Conservation (phyloP, 345 rosid genomes). For the Nasturtium officinale region DNA sequence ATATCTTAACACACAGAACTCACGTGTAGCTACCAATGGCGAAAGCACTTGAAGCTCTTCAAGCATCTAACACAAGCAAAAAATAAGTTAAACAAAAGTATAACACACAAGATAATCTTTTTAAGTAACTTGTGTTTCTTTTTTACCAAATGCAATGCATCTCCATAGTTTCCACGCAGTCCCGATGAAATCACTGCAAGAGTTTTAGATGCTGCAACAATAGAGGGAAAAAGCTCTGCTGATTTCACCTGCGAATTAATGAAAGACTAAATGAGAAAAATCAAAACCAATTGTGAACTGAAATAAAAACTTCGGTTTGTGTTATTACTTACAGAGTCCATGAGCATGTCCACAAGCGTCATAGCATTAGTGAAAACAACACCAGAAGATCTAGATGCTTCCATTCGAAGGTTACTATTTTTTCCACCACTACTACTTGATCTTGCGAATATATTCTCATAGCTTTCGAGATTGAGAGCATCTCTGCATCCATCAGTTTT, state of each 20-base stretch:
- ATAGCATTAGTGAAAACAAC: conserved; percentile 75
- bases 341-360: conserved; percentile 83
- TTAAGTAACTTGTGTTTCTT: background rate
- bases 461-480: conserved; percentile 63
- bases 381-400: conserved; percentile 82
- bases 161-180: conserved; percentile 52
- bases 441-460: conserved; percentile 65
- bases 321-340: conserved; percentile 72
- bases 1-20: conserved; percentile 69
- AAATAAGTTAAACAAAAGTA: background rate
- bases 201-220: conserved; percentile 67
- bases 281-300: background rate
- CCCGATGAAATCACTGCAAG: conserved; percentile 74
- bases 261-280: conserved; percentile 6
- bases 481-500: conserved; percentile 64
- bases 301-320: background rate
- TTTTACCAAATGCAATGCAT: conserved; percentile 40
- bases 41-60: conserved; percentile 94
- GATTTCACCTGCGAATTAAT: conserved; percentile 62
- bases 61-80: conserved; percentile 48
- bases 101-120: background rate
- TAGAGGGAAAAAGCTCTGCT: conserved; percentile 72
- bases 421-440: conserved; percentile 53
- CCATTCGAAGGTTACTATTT: conserved; percentile 61
- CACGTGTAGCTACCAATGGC: conserved; percentile 72